phyloP scores from a whole-genome alignment of 1,139 yeast genomes.

The Zygoascus sp. region DNA sequence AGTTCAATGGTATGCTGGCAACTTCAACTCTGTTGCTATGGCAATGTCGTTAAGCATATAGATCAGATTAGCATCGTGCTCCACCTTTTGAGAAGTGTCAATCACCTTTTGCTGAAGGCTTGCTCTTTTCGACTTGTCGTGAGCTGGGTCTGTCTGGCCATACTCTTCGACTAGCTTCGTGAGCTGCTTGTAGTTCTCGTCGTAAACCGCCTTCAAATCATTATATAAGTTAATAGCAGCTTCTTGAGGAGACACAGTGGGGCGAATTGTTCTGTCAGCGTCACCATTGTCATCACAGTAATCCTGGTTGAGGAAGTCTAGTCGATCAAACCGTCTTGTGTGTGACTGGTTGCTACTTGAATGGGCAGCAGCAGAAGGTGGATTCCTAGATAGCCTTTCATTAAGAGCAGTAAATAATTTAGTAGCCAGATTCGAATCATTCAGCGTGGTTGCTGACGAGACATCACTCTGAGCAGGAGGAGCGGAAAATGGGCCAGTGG shows the following conservation, averaged over 20 bases:
- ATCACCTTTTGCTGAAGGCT: constrained; percentile 26
- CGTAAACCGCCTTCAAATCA: constrained; percentile 9
- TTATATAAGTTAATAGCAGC: constrained; percentile 21
- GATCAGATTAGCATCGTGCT: constrained; percentile 33
- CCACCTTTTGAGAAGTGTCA: constrained; percentile 27
- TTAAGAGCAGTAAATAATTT: not conserved
- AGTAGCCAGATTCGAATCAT: not conserved
- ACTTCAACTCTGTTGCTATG: constrained; percentile 21
- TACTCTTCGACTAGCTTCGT: constrained; percentile 21
- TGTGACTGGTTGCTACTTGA: not conserved
- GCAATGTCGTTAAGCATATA: constrained; percentile 33
- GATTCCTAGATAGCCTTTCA: not conserved
- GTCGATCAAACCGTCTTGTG: not conserved
- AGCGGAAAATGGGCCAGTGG: not conserved
- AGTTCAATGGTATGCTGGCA: not conserved
- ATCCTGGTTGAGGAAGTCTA: not conserved
- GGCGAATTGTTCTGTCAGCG: constrained; percentile 27
- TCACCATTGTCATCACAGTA: constrained; percentile 19
- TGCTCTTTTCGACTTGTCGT: constrained; percentile 26
- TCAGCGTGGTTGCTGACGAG: not conserved
- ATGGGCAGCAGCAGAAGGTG: not conserved
- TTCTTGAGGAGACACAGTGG: constrained; percentile 30
- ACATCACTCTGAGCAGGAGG: not conserved
- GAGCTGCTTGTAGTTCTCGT: constrained; percentile 9
- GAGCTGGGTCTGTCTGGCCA: constrained; percentile 28